A percentile compares a stretch with the other conserved stretches of the same genome.
phyloP scores from a whole-genome alignment of 768 basidiomycete genomes.

The Termitomyces eurrhizus region DNA sequence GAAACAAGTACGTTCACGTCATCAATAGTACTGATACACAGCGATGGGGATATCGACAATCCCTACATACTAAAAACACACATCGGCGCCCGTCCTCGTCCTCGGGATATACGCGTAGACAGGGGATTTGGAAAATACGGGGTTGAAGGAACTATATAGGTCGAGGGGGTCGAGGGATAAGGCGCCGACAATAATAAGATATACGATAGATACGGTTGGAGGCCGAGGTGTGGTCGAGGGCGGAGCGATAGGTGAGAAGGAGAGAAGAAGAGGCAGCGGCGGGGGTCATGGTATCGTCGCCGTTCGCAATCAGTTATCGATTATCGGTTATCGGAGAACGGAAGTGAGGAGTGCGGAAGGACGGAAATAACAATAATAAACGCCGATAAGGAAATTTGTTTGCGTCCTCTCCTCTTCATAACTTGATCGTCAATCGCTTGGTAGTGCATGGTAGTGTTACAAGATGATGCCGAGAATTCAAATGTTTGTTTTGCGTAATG shows the following conservation, averaged over 20 bases:
- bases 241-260: too few relatives aligned
- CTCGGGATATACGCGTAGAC: slow-evolving; percentile 1
- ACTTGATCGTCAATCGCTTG: not conserved
- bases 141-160: not conserved
- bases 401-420: not conserved
- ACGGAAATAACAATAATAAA: not conserved
- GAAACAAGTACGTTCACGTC: not conserved
- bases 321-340: not conserved
- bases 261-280: not conserved
- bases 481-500: not conserved
- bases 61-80: slow-evolving; percentile 8
- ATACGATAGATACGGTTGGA: slow-evolving; percentile 4
- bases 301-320: not conserved
- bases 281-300: not conserved
- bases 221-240: not conserved
- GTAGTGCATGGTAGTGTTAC: slow-evolving; percentile 3
- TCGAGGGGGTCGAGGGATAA: not conserved
- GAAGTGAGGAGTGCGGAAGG: not conserved
- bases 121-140: not conserved
- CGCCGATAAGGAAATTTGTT: not conserved
- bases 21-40: slow-evolving; percentile 3
- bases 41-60: not conserved
- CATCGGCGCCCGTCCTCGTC: not conserved
- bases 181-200: slow-evolving; percentile 4
- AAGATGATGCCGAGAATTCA: slow-evolving; percentile 4